Evolutionary conservation across 306 rosid genomes (phyloP), one percentile per base, ranked within the genome.

Genomic region (Prunus davidiana): DNA sequence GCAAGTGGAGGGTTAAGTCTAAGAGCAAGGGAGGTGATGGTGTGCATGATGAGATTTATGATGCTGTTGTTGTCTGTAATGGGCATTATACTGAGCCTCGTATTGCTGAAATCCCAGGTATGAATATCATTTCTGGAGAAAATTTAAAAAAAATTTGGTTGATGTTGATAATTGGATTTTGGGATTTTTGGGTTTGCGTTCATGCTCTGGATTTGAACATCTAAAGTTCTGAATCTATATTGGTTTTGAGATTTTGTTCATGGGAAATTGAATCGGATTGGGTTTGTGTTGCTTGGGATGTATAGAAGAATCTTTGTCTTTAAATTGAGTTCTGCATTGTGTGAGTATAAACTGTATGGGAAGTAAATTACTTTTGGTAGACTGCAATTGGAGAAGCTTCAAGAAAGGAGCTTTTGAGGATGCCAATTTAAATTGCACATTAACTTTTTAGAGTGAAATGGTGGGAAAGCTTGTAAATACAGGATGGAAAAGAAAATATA

Each of bases 51-150:
- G 79, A 80, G 5, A 30, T 80, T 69, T 86, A 43, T 63, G 89
- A 86, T 73, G 89, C 89, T 18, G 79, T 86, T 32, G 89, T 86
- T 38, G 82, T 86, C n/a, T 79, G 86, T 41, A 80, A 80, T 58
- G 90, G 90, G 0, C 84, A 84, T 52, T 78, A 46, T 65, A 20
- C 83, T 2, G 64, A 84, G 74, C 90, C 90, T 45, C 81, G 85
- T 12, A 32, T 80, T 5, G 83, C 87, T 4, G 73, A 82, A 14
- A 76, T 87, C 57, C 82, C 86, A 51, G 90, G 88, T 85, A 61
- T 5, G 5, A 24, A 45, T 16, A 18, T n/a, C 56, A 14, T 30
- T 30, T 56, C 6, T 56, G 4, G 4, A 1, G 27, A 13, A 16
- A 13, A 0, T 51, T 61, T 1, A 6, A 11, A 3, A 24, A 24